phyloP scores from a whole-genome alignment of 805 yeast species.

The Nakazawaea anatomiae region DNA sequence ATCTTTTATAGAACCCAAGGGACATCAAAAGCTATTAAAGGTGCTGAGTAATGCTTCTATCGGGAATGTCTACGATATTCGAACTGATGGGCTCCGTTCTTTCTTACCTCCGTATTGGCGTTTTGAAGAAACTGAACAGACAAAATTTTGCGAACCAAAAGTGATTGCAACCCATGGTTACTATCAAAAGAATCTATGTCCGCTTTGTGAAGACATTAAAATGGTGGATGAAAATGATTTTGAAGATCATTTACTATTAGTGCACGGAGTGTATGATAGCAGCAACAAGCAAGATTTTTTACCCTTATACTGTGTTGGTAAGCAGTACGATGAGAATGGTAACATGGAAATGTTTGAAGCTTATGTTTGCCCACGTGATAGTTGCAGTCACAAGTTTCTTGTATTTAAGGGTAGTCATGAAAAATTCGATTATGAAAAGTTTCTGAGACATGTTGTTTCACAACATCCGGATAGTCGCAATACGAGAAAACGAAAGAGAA shows the following conservation, averaged over 20 bases:
- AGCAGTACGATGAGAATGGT: background rate
- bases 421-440: background rate
- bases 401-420: background rate
- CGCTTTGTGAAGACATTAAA: background rate
- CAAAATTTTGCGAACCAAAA: background rate
- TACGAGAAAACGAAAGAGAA: background rate
- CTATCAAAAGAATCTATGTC: background rate
- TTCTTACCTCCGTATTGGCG: background rate
- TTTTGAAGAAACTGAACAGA: background rate
- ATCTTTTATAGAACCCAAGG: background rate
- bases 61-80: background rate
- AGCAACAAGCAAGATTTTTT: background rate
- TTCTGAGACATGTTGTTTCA: background rate
- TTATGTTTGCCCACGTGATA: background rate
- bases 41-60: background rate
- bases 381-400: background rate
- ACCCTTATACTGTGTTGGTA: background rate
- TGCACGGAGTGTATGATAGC: background rate
- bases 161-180: background rate
- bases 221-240: background rate
- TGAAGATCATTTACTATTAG: background rate
- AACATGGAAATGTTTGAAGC: background rate
- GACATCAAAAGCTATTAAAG: background rate
- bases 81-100: background rate
- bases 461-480: background rate